phyloP scores from a whole-genome alignment of 306 rosid genomes.

The Inga leiocalycina region DNA sequence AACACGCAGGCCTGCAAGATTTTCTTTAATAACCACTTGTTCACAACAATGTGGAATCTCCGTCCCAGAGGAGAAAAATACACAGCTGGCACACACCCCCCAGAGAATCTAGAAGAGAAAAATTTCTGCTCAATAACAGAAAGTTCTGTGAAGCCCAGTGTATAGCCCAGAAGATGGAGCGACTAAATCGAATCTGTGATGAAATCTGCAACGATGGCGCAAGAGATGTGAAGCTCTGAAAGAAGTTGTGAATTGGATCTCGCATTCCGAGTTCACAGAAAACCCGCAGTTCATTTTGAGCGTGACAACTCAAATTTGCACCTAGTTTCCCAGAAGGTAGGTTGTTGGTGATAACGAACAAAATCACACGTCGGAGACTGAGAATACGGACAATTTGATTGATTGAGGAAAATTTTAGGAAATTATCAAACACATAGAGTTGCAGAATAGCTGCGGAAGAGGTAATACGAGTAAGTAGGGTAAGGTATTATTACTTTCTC shows the following conservation, averaged over 20 bases:
- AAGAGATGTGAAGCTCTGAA: constrained; percentile 29
- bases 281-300: constrained; percentile 51
- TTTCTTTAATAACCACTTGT: neutral
- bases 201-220: constrained; percentile 2
- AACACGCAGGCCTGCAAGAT: neutral
- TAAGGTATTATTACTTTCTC: neutral
- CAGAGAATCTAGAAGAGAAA: constrained; percentile 23
- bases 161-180: constrained; percentile 23
- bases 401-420: neutral
- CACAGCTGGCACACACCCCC: constrained; percentile 25
- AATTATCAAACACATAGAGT: neutral
- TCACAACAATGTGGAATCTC: constrained; percentile 38
- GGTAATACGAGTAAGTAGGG: constrained; percentile 8
- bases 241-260: constrained; percentile 52
- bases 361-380: neutral
- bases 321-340: constrained; percentile 30
- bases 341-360: neutral
- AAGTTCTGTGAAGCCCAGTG: constrained; percentile 33
- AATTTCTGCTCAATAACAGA: constrained; percentile 17
- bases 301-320: constrained; percentile 27
- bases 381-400: neutral
- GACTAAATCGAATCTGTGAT: constrained; percentile 34
- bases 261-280: constrained; percentile 43
- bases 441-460: neutral
- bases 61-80: constrained; percentile 32